phyloP scores from a whole-genome alignment of 176 grass and related monocot genomes.

The Oryza longistaminata region DNA sequence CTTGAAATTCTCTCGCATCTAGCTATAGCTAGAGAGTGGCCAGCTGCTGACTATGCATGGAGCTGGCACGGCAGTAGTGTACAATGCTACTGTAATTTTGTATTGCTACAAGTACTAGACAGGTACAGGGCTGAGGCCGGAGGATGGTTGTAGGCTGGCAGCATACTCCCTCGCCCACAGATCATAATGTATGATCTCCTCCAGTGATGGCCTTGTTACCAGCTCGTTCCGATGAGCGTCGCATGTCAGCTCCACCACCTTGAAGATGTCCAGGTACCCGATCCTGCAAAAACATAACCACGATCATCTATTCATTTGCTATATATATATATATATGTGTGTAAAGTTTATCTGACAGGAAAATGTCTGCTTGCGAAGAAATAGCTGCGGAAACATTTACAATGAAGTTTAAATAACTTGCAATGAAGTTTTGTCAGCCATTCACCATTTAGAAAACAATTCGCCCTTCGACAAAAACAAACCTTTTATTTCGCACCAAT shows the following conservation, averaged over 20 bases:
- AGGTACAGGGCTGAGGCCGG: slow-evolving; percentile 65
- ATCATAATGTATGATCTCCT: slow-evolving; percentile 95
- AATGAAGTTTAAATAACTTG: neutral
- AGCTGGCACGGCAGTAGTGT: neutral
- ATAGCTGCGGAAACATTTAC: neutral
- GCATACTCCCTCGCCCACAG: slow-evolving; percentile 82
- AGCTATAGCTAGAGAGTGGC: slow-evolving; percentile 20
- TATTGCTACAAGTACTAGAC: slow-evolving; percentile 30
- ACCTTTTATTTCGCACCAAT: neutral
- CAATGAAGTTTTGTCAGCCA: neutral
- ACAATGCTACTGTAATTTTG: neutral
- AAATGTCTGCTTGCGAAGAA: neutral
- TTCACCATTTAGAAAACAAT: neutral
- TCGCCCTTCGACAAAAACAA: neutral
- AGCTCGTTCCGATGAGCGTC: slow-evolving; percentile 76
- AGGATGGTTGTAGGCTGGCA: slow-evolving; percentile 51
- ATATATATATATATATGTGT: neutral
- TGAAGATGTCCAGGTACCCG: slow-evolving; percentile 91
- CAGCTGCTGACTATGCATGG: neutral
- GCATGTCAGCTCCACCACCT: slow-evolving; percentile 84
- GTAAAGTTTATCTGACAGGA: no score
- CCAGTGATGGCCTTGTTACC: slow-evolving; percentile 62
- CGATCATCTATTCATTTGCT: neutral
- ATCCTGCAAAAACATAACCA: slow-evolving; percentile 56
- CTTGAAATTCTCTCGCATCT: neutral